A percentile compares a stretch with the other conserved stretches of the same genome.
phyloP scores from a whole-genome alignment of 495 filamentous ascomycete species.

The Hyphodiscus hymeniophilus region DNA sequence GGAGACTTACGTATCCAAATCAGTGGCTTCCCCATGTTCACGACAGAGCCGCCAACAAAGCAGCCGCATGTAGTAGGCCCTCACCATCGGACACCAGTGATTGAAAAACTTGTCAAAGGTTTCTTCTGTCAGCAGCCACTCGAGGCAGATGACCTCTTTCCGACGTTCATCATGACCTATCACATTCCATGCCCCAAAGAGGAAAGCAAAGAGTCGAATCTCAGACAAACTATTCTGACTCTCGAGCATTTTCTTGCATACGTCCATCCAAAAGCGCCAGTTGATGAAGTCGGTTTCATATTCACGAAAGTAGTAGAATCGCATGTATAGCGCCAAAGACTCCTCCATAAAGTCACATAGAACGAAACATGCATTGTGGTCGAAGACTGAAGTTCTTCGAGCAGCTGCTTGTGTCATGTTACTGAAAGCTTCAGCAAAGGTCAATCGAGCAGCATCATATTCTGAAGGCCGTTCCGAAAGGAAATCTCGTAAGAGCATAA shows the following conservation, averaged over 20 bases:
- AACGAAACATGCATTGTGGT: constrained; percentile 84
- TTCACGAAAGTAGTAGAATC: constrained; percentile 27
- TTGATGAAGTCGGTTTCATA: constrained; percentile 42
- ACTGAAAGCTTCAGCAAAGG: constrained; percentile 75
- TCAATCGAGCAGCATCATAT: constrained; percentile 46
- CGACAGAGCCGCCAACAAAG: constrained; percentile 88
- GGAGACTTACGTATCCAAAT: constrained; percentile 52
- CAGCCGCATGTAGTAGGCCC: constrained; percentile 90
- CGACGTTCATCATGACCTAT: constrained; percentile 57
- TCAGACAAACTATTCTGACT: constrained; percentile 94
- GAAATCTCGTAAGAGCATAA: constrained; percentile 81
- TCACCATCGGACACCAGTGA: constrained; percentile 98
- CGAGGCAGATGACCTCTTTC: constrained; percentile 65
- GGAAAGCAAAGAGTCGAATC: constrained; percentile 77
- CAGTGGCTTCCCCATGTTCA: constrained; percentile 58
- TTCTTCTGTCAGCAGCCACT: constrained; percentile 71
- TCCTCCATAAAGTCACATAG: constrained; percentile 93
- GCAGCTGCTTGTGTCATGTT: constrained; percentile 64
- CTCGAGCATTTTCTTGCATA: constrained; percentile 72
- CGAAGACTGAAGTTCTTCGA: constrained; percentile 69
- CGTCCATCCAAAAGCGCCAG: constrained; percentile 86
- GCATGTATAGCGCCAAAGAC: constrained; percentile 38
- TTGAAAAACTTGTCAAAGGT: constrained; percentile 82
- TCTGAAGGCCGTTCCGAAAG: constrained; percentile 59
- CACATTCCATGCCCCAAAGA: constrained; percentile 75